These are phyloP conservation scores for Royoungia palumana DNA, from an alignment of 768 basidiomycete genomes.

Conservation along the genomic window DNA sequence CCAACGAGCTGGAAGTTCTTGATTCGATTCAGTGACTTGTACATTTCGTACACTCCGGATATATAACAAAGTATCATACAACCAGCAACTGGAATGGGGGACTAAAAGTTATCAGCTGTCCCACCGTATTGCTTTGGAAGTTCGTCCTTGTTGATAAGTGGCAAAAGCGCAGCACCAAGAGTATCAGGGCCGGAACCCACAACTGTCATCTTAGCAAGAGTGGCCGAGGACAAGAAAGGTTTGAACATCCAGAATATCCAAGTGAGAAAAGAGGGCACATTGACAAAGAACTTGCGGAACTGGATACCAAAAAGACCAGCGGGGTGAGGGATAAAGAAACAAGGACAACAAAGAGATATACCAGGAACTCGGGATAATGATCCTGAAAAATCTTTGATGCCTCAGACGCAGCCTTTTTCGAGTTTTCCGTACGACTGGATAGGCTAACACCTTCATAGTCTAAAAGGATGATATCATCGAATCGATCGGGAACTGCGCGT, in stretches of 20 bases:
- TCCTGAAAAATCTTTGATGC: conserved; percentile 70
- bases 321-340: conserved; percentile 11
- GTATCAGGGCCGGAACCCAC: conserved; percentile 62
- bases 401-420: conserved; percentile 74
- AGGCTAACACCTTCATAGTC: conserved; percentile 75
- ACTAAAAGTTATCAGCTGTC: conserved; percentile 50
- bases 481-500: background rate
- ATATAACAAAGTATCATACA: background rate
- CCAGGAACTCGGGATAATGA: conserved; percentile 80
- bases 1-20: background rate
- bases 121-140: conserved; percentile 75
- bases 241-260: conserved; percentile 89
- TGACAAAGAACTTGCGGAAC: conserved; percentile 79
- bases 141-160: conserved; percentile 51
- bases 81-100: background rate
- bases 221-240: conserved; percentile 64
- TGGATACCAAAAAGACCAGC: conserved; percentile 21
- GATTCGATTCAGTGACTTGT: background rate
- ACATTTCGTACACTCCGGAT: background rate
- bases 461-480: conserved; percentile 21
- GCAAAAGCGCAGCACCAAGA: conserved; percentile 58
- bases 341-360: conserved; percentile 18
- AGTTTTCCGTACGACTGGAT: conserved; percentile 63
- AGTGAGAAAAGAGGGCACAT: conserved; percentile 69
- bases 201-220: conserved; percentile 79